These are phyloP conservation scores for Colletotrichum orchidophilum DNA, from an alignment of 2,329 filamentous ascomycete genomes.

Conservation along the genomic window DNA sequence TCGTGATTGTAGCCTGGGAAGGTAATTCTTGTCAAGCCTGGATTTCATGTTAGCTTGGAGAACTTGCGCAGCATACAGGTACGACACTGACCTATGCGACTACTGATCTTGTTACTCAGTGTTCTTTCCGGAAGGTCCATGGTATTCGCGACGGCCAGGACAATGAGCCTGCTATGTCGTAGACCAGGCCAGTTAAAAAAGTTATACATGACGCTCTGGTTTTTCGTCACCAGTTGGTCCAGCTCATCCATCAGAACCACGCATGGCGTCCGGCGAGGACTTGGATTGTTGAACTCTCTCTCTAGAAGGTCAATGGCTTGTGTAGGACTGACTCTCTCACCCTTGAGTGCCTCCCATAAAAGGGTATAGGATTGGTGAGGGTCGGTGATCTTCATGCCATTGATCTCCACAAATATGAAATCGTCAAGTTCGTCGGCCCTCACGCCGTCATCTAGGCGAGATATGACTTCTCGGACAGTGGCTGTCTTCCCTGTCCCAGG, in stretches of 20 bases:
- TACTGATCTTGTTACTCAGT: conserved; percentile 97
- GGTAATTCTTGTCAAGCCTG: conserved; percentile 87
- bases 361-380: conserved; percentile 95
- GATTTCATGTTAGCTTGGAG: neutral
- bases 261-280: conserved; percentile 89
- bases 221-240: conserved; percentile 96
- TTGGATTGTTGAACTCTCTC: conserved; percentile 91
- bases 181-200: conserved; percentile 99
- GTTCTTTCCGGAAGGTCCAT: conserved; percentile 98
- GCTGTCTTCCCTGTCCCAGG: conserved; percentile 98
- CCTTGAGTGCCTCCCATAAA: conserved; percentile 95
- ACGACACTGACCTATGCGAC: conserved; percentile 70
- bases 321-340: conserved; percentile 88
- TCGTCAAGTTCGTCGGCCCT: conserved; percentile 92
- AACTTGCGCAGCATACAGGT: neutral
- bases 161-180: conserved; percentile 90
- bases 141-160: conserved; percentile 96
- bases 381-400: conserved; percentile 99
- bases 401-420: conserved; percentile 99
- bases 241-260: conserved; percentile 99
- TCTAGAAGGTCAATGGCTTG: conserved; percentile 93
- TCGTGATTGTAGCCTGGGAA: conserved; percentile 98
- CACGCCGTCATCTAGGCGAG: conserved; percentile 88
- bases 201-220: conserved; percentile 99
- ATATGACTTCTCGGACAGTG: conserved; percentile 93